Percentiles rank a stretch among this genome's conserved stretches.
Evolutionary conservation across 1,284 basidiomycete genomes (phyloP).

Genomic region (Leccinum subatratum): DNA sequence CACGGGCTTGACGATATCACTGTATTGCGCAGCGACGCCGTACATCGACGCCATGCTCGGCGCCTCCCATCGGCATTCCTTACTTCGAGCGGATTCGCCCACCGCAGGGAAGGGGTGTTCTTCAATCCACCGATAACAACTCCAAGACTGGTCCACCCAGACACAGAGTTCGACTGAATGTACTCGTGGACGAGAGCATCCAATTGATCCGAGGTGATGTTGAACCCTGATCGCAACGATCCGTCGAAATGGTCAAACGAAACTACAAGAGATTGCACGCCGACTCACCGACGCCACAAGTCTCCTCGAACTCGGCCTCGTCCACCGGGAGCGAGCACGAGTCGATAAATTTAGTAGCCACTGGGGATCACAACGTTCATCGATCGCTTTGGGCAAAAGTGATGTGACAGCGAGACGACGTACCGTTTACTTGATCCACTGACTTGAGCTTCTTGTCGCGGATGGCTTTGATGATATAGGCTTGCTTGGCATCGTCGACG

Average conservation of each 20-base stretch:
- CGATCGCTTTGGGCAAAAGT: not conserved
- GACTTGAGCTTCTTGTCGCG: conserved; percentile 71
- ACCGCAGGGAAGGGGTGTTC: conserved; percentile 67
- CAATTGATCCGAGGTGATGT: conserved; percentile 70
- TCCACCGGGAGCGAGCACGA: conserved; percentile 59
- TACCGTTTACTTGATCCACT: conserved; percentile 85
- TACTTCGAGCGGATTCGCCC: conserved; percentile 87
- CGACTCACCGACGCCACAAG: conserved; percentile 83
- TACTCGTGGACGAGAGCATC: conserved; percentile 59
- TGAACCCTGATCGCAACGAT: conserved; percentile 57
- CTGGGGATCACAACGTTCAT: conserved; percentile 37
- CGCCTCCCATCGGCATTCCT: conserved; percentile 84
- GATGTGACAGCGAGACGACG: conserved; percentile 24
- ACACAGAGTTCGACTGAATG: conserved; percentile 49
- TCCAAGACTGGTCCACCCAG: conserved; percentile 75
- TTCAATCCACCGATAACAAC: conserved; percentile 71
- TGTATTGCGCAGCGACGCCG: conserved; percentile 57
- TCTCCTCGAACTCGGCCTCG: conserved; percentile 70
- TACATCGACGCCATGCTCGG: conserved; percentile 67
- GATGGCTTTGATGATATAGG: conserved; percentile 68
- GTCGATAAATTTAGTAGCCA: conserved; percentile 76
- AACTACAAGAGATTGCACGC: not conserved
- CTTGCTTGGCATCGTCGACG: conserved; percentile 52
- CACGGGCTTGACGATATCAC: conserved; percentile 92
- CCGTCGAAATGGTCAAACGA: not conserved